phyloP scores from a whole-genome alignment of 129 eudicot species.

The Lactuca saligna region DNA sequence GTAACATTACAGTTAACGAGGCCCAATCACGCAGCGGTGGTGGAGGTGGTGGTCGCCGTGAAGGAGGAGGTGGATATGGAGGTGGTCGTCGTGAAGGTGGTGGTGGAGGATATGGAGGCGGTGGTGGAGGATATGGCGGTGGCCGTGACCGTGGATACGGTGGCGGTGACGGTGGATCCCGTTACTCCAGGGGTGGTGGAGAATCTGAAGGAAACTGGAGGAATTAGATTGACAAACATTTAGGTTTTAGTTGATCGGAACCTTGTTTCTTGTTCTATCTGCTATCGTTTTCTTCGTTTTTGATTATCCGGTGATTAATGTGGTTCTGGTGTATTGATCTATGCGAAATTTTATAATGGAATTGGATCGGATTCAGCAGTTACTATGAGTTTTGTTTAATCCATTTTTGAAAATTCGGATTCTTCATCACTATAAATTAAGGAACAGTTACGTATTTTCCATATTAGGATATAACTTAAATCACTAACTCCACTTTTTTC shows the following conservation, averaged over 20 bases:
- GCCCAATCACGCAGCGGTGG: conserved; percentile 78
- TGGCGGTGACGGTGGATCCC: conserved; percentile 36
- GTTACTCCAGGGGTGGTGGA: conserved; percentile 30
- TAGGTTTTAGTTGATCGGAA: neutral
- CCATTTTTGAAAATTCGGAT: too few relatives aligned
- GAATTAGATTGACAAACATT: conserved; percentile 1
- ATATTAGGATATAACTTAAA: too few relatives aligned
- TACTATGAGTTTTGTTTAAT: neutral
- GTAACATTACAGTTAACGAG: conserved; percentile 75
- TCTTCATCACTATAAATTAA: too few relatives aligned
- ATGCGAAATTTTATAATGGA: neutral
- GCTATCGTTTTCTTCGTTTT: conserved; percentile 6
- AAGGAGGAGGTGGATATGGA: conserved; percentile 41
- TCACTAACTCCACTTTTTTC: too few relatives aligned
- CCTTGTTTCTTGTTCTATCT: neutral
- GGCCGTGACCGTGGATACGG: conserved; percentile 46
- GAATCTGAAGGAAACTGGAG: conserved; percentile 32
- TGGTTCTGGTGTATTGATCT: neutral
- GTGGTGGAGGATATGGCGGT: conserved; percentile 34
- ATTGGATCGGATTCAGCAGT: neutral
- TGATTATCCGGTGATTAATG: neutral
- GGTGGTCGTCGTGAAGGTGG: conserved; percentile 47
- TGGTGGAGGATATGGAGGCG: conserved; percentile 32
- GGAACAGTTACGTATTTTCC: too few relatives aligned
- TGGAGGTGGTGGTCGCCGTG: conserved; percentile 51